These are phyloP conservation scores for Exophiala aquamarina DNA, from an alignment of 2,329 filamentous ascomycete genomes.

Conservation along the genomic window DNA sequence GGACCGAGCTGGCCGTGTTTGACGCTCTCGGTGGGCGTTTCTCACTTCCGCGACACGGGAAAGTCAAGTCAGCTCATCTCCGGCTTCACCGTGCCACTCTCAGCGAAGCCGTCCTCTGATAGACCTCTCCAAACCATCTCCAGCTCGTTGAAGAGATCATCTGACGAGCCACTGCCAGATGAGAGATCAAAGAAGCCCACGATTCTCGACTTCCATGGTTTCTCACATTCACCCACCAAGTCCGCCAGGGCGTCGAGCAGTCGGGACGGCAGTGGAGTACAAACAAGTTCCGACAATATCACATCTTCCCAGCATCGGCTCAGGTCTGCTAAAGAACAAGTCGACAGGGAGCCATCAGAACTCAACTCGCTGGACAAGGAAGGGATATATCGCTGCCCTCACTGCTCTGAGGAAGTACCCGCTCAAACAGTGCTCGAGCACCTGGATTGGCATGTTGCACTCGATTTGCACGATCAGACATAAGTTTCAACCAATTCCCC, in stretches of 20 bases:
- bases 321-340: too few species aligned
- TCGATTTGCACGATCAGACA: conserved; percentile 64
- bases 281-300: too few species aligned
- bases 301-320: too few species aligned
- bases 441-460: conserved; percentile 90
- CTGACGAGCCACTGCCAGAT: background rate
- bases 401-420: conserved; percentile 62
- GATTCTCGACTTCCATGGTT: too few species aligned
- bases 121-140: too few species aligned
- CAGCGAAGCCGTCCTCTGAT: background rate
- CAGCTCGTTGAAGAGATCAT: background rate
- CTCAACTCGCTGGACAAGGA: background rate
- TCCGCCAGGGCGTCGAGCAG: background rate
- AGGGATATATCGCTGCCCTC: conserved; percentile 54
- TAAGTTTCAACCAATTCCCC: too few species aligned
- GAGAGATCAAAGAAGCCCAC: background rate
- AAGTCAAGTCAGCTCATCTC: conserved; percentile 66
- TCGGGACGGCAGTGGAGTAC: background rate
- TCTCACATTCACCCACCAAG: background rate
- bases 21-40: conserved; percentile 81
- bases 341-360: too few species aligned
- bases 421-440: conserved; percentile 68
- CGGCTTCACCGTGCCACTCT: conserved; percentile 52
- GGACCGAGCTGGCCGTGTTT: conserved; percentile 82
- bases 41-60: conserved; percentile 85